phyloP scores from a whole-genome alignment of 306 rosid genomes.

The Clitoria ternatea region DNA sequence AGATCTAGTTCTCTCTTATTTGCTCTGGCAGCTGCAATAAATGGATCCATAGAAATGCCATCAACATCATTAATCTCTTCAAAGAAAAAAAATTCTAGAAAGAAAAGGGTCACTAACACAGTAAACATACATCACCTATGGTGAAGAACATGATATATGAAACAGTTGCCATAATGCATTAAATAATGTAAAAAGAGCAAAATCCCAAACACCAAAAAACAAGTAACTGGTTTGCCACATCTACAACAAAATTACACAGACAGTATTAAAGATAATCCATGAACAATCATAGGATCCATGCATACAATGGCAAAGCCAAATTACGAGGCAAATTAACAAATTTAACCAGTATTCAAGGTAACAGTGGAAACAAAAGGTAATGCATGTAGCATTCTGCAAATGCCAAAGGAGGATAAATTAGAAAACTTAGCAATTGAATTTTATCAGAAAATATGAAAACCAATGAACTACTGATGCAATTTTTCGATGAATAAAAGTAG shows the following conservation, averaged over 20 bases:
- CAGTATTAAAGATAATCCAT: not conserved
- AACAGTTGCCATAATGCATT: not conserved
- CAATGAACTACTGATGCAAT: not conserved
- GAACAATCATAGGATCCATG: not conserved
- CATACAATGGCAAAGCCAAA: slow-evolving; percentile 2
- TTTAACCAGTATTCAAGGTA: not conserved
- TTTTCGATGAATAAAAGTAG: not conserved
- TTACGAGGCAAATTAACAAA: not conserved
- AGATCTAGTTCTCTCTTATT: slow-evolving; percentile 77
- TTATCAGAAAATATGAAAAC: not conserved
- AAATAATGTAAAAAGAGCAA: slow-evolving; percentile 1
- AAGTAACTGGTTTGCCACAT: not conserved
- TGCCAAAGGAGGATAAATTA: not conserved
- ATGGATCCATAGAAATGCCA: slow-evolving; percentile 71
- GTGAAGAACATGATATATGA: not conserved
- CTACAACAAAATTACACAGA: not conserved
- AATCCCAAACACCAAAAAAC: slow-evolving; percentile 4
- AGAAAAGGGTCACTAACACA: not conserved
- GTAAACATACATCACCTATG: not conserved
- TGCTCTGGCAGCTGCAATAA: slow-evolving; percentile 90
- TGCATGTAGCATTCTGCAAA: not conserved
- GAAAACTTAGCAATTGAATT: not conserved
- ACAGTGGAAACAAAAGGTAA: not conserved
- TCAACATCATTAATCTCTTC: slow-evolving; percentile 96
- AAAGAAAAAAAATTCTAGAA: slow-evolving; percentile 5